Conservation (phyloP, 106 monocot species). For the Dendrobium chrysotoxum region DNA sequence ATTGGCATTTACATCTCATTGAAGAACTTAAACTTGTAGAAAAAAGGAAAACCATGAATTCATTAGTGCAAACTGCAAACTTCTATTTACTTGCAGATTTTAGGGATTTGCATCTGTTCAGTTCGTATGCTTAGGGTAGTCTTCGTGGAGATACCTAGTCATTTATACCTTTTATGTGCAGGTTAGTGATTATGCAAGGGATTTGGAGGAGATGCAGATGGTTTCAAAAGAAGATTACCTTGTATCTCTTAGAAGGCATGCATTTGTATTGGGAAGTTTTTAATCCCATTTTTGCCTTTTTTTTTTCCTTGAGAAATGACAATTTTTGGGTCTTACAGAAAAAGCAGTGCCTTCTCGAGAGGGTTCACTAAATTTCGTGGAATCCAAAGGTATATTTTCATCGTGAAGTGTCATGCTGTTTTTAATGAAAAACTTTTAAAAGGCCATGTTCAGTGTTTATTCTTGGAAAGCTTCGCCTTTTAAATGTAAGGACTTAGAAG, state of each 20-base stretch:
- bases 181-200: constrained; percentile 95
- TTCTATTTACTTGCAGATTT: neutral
- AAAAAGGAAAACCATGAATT: neutral
- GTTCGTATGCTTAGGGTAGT: neutral
- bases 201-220: constrained; percentile 98
- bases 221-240: constrained; percentile 95
- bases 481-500: neutral
- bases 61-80: constrained; percentile 3
- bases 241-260: constrained; percentile 95
- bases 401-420: neutral
- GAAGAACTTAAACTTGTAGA: neutral
- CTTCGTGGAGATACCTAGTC: neutral
- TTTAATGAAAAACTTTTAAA: neutral
- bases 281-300: neutral
- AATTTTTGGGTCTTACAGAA: constrained; percentile 40
- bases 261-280: constrained; percentile 6
- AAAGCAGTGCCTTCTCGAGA: constrained; percentile 95
- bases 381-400: constrained; percentile 41
- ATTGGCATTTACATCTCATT: constrained; percentile 4
- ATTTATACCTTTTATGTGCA: constrained; percentile 15
- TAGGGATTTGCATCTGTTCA: neutral
- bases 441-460: neutral
- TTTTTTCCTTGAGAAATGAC: constrained; percentile 2
- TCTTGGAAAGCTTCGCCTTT: neutral
- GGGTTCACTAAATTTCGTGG: constrained; percentile 91